These are phyloP conservation scores for Ascoidea asiatica DNA, from an alignment of 805 yeast genomes.

Conservation along the genomic window DNA sequence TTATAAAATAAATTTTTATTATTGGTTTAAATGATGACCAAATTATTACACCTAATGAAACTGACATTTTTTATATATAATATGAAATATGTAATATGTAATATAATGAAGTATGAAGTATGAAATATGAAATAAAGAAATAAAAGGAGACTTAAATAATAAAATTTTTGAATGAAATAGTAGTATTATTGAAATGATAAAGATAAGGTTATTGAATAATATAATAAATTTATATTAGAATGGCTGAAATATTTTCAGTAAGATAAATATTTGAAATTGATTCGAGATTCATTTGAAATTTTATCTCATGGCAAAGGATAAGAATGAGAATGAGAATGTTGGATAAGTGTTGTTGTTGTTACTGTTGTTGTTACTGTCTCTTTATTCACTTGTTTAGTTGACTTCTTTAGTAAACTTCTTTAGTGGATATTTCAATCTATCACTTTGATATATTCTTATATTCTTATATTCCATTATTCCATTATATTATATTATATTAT, in stretches of 20 bases:
- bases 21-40: slow-evolving; percentile 80
- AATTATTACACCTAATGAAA: slow-evolving; percentile 44
- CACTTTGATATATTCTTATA: too few relatives aligned
- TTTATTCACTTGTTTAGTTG: too few relatives aligned
- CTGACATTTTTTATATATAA: not conserved
- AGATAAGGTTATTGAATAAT: too few relatives aligned
- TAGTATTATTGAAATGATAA: too few relatives aligned
- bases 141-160: not conserved
- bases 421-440: too few relatives aligned
- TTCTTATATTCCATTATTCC: too few relatives aligned
- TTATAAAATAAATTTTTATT: slow-evolving; percentile 63
- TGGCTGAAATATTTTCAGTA: not conserved
- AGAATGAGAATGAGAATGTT: not conserved
- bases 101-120: not conserved
- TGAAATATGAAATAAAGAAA: slow-evolving; percentile 1
- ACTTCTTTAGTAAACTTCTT: too few relatives aligned
- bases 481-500: too few relatives aligned
- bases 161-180: not conserved
- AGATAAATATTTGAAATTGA: not conserved
- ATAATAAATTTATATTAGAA: too few relatives aligned
- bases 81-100: not conserved
- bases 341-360: too few relatives aligned
- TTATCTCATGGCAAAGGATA: not conserved
- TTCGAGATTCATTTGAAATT: not conserved
- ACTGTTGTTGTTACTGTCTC: too few relatives aligned